Conservation (phyloP, 352 stramenopile genomes). For the Globisporangium cystogenes region DNA sequence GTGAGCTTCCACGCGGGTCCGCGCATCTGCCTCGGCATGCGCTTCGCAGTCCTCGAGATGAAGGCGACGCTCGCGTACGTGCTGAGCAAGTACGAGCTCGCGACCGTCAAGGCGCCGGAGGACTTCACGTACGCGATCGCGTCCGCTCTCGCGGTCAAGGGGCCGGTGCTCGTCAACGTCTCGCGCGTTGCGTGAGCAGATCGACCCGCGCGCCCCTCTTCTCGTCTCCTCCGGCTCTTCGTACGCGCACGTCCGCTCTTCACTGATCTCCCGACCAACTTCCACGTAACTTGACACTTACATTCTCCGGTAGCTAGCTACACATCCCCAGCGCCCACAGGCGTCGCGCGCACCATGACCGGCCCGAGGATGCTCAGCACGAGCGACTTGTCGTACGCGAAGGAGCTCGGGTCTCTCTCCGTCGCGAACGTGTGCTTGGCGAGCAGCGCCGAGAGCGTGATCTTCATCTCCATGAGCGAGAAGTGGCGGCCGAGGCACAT, state of each 20-base stretch:
- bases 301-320: background rate
- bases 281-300: background rate
- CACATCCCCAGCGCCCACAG: background rate
- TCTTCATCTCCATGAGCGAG: constrained; percentile 31
- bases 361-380: constrained; percentile 4
- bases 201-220: background rate
- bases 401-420: constrained; percentile 4
- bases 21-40: constrained; percentile 39
- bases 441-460: constrained; percentile 16
- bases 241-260: too few relatives aligned
- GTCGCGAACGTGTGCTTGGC: constrained; percentile 17
- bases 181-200: background rate
- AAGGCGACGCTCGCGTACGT: constrained; percentile 23
- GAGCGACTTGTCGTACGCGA: constrained; percentile 13
- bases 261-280: too few relatives aligned
- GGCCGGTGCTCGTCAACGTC: constrained; percentile 23
- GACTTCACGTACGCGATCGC: constrained; percentile 36
- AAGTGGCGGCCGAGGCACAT: constrained; percentile 31
- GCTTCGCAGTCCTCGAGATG: constrained; percentile 46
- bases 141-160: constrained; percentile 25
- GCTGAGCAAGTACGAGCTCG: constrained; percentile 39
- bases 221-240: background rate
- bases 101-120: constrained; percentile 28
- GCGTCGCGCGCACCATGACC: constrained; percentile 1
- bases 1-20: constrained; percentile 34